These are phyloP conservation scores for Neofusicoccum cordaticola DNA, from an alignment of 2,329 filamentous ascomycete genomes.

Conservation along the genomic window DNA sequence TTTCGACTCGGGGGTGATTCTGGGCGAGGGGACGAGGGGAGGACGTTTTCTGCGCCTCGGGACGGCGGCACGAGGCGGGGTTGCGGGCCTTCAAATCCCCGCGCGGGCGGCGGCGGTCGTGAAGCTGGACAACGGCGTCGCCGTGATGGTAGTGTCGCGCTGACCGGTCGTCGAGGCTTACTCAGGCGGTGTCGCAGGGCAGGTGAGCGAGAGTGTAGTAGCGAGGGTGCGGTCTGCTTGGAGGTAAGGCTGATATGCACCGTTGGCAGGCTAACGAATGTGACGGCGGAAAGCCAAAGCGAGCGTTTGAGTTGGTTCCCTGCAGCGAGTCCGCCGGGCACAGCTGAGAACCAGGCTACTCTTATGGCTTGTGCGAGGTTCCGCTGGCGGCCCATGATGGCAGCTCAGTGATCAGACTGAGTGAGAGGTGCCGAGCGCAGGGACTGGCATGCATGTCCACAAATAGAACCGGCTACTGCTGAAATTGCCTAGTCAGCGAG, in stretches of 20 bases:
- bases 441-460: conserved; percentile 18
- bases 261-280: conserved; percentile 23
- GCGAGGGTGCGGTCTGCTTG: conserved; percentile 5
- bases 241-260: conserved; percentile 17
- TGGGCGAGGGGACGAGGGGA: conserved; percentile 8
- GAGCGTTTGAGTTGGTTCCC: conserved; percentile 26
- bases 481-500: conserved; percentile 36
- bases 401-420: conserved; percentile 13
- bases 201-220: conserved; percentile 9
- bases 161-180: conserved; percentile 5
- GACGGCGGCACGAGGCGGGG: conserved; percentile 4
- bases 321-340: conserved; percentile 29
- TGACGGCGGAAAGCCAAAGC: conserved; percentile 33
- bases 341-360: conserved; percentile 32
- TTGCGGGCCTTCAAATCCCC: conserved; percentile 7
- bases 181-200: neutral
- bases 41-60: conserved; percentile 6
- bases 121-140: conserved; percentile 9
- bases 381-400: conserved; percentile 14
- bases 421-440: conserved; percentile 17
- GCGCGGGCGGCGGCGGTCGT: neutral
- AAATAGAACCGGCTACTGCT: conserved; percentile 19
- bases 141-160: conserved; percentile 8
- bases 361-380: conserved; percentile 19
- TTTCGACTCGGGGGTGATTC: conserved; percentile 37